Evolutionary conservation across 75 land plant genomes (phyloP).

Genomic region (Cunninghamia lanceolata): DNA sequence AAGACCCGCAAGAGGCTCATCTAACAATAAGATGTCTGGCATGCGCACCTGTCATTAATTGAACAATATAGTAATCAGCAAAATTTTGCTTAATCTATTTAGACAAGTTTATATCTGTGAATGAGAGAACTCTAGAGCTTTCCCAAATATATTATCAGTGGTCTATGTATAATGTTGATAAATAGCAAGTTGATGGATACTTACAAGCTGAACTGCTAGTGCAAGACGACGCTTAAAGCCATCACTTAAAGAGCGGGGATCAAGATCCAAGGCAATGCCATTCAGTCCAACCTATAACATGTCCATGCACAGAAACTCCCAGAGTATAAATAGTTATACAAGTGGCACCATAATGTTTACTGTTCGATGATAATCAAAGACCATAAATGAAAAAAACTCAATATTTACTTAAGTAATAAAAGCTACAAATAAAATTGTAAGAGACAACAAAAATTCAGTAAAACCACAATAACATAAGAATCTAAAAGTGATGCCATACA

Average conservation of each 20-base stretch:
- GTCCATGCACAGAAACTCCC: neutral
- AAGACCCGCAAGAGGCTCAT: conserved; percentile 99
- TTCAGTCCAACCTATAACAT: conserved; percentile 74
- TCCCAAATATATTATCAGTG: neutral
- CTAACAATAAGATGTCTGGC: conserved; percentile 83
- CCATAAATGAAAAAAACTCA: neutral
- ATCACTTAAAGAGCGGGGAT: conserved; percentile 94
- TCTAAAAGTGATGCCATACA: conserved; percentile 34
- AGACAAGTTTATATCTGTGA: neutral
- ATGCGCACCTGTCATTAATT: conserved; percentile 67
- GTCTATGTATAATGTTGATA: neutral
- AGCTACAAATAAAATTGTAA: neutral
- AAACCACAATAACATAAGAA: neutral
- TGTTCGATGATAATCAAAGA: neutral
- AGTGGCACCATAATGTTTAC: neutral
- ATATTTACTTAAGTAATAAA: neutral
- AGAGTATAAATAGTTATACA: neutral
- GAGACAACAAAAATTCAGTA: neutral
- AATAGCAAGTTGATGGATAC: neutral
- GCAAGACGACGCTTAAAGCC: conserved; percentile 99
- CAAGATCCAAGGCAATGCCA: conserved; percentile 72
- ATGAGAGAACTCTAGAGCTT: neutral
- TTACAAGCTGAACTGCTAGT: conserved; percentile 90
- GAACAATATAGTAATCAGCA: neutral
- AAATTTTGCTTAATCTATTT: neutral